Base-by-base conservation (phyloP, 1,284 basidiomycete species). In the Blastosporella zonata region DNA sequence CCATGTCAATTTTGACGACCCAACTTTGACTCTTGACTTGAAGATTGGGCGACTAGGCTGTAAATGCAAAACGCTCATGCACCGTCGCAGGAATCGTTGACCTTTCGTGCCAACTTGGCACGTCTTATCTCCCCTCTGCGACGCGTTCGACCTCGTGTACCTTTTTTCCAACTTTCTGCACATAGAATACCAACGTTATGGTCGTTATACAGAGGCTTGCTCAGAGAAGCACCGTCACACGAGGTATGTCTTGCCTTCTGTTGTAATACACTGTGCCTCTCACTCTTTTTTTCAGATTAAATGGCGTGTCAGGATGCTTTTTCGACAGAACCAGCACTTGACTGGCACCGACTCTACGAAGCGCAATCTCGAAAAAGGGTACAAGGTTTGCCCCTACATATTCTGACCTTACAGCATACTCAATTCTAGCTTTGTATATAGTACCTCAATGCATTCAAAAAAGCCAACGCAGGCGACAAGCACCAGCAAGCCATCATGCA, bases 131-230 rank as follows among this genome's bases (percentile, higher is more conserved):
- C 80, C 2, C 67, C 76, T 27, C 64, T 87, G 0, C 72, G 76
- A 29, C 77, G 79, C 23, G 68, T 80, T 1, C 74, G 79, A n/a
- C 79, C 85, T 6, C 70, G 73, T 12, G 72, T 79, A 2, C 82
- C 87, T 4, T 91, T 93, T 63, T 91, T 77, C 60, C 63, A 77
- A 41, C 81, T 93, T 34, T 70, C 74, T 0, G 81, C 80, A 0
- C 93, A 95, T 63, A 79, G 84, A 21, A 66, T 83, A 23, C 90
- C 92, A 2, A 92, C 89, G 0, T 64, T 86, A 62, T 69, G 69
- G 70, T 83, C 73, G 0, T 68, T 93, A 7, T 94, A 93, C 63
- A 75, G 90, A 20, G 78, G 81, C 6, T 70, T 94, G 4, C 62
- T 90, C 37, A 71, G 73, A 23, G 63, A 75, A 44, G 74, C 85